Conservation (phyloP, 163 green algal species). For the Scenedesmus sp. region DNA sequence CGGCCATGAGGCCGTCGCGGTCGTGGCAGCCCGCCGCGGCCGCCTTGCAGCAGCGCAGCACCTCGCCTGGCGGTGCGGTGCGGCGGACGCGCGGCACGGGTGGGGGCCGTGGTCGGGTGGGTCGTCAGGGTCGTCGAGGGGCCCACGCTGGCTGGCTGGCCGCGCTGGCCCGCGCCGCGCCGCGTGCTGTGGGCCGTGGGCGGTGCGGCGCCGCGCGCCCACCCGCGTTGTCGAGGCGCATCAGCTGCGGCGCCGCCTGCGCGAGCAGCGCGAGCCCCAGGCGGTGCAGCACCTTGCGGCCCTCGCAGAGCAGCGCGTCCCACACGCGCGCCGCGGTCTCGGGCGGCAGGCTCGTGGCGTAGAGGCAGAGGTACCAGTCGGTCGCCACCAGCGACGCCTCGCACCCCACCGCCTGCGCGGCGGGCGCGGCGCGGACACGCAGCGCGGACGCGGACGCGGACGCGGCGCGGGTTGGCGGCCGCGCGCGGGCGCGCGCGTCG, state of each 20-base stretch:
- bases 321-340: conserved; percentile 73
- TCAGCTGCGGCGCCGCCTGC: not conserved
- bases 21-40: conserved; percentile 16
- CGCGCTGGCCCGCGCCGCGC: too few species aligned
- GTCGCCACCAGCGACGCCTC: conserved; percentile 54
- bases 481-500: too few species aligned
- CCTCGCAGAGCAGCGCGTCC: conserved; percentile 79
- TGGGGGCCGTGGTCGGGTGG: too few species aligned
- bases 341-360: conserved; percentile 68
- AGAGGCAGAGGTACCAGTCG: conserved; percentile 76
- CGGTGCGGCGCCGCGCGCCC: not conserved
- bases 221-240: conserved; percentile 42
- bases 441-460: not conserved
- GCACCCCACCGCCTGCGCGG: conserved; percentile 44
- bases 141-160: too few species aligned
- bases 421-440: not conserved
- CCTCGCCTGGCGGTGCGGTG: conserved; percentile 28
- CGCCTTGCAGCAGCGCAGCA: conserved; percentile 33
- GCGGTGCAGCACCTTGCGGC: conserved; percentile 53
- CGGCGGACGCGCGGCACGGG: too few species aligned
- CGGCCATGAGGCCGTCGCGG: conserved; percentile 35
- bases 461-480: too few species aligned
- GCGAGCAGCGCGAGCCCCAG: conserved; percentile 28
- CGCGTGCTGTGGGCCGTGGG: too few species aligned
- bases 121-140: too few species aligned